These are phyloP conservation scores for Kazachstania kunashirensis DNA, from an alignment of 805 yeast genomes.

Conservation along the genomic window DNA sequence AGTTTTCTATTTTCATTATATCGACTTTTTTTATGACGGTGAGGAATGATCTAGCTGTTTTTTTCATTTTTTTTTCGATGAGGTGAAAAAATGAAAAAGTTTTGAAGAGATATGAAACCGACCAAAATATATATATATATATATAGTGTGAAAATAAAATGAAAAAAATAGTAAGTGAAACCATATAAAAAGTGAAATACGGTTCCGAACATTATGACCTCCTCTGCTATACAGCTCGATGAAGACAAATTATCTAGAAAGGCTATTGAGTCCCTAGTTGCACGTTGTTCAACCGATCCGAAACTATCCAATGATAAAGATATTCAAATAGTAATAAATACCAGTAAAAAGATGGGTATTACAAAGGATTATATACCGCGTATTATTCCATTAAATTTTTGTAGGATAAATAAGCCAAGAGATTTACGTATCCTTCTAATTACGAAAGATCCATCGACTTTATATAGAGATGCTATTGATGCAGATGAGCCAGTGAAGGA, in stretches of 20 bases:
- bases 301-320: constrained; percentile 21
- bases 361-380: constrained; percentile 45
- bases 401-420: constrained; percentile 39
- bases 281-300: constrained; percentile 27
- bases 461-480: constrained; percentile 41
- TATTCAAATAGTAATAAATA: constrained; percentile 37
- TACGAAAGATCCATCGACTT: constrained; percentile 63
- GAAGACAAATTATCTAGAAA: constrained; percentile 11
- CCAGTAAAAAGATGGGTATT: constrained; percentile 32
- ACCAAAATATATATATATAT: neutral
- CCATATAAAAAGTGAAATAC: neutral
- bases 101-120: too few relatives aligned
- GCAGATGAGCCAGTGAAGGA: constrained; percentile 51
- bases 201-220: constrained; percentile 5
- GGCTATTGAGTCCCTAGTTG: constrained; percentile 18
- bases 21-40: too few relatives aligned
- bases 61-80: constrained; percentile 7
- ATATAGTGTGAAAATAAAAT: neutral
- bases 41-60: too few relatives aligned
- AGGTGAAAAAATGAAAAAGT: constrained; percentile 1
- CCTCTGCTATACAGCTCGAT: constrained; percentile 6
- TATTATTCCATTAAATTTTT: constrained; percentile 45
- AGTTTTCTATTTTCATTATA: too few relatives aligned
- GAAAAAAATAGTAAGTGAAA: neutral
- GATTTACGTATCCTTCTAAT: constrained; percentile 48